Percentiles rank a stretch among this genome's conserved stretches.
These are phyloP conservation scores for Paxillus ammoniavirescens DNA, from an alignment of 768 basidiomycete species.

Conservation along the genomic window DNA sequence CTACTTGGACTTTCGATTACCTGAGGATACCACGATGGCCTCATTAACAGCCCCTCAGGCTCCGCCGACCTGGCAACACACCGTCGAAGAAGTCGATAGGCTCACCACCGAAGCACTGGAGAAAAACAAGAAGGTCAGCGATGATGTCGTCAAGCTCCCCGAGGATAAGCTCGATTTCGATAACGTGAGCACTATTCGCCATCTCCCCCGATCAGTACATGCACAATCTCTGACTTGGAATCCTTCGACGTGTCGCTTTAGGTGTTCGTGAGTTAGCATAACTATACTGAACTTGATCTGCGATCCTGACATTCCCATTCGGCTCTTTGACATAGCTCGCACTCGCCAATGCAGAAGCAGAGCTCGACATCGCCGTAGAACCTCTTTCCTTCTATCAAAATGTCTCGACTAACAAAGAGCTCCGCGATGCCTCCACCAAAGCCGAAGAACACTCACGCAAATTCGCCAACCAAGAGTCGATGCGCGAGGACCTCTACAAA, in stretches of 20 bases:
- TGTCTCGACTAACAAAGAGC: constrained; percentile 67
- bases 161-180: constrained; percentile 61
- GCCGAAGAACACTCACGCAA: constrained; percentile 71
- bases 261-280: constrained; percentile 67
- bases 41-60: constrained; percentile 62
- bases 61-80: constrained; percentile 65
- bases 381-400: constrained; percentile 81
- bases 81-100: constrained; percentile 54
- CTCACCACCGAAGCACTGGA: constrained; percentile 61
- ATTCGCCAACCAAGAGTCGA: constrained; percentile 71
- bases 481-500: constrained; percentile 79
- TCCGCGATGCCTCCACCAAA: constrained; percentile 79
- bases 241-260: constrained; percentile 22
- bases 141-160: constrained; percentile 58
- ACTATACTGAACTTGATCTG: not conserved
- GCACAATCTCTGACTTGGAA: not conserved
- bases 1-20: not conserved
- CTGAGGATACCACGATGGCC: constrained; percentile 36
- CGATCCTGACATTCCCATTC: constrained; percentile 19
- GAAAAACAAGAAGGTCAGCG: constrained; percentile 50
- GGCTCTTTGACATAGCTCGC: constrained; percentile 39
- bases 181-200: constrained; percentile 45
- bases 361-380: constrained; percentile 49
- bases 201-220: not conserved
- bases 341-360: constrained; percentile 60